Base-by-base conservation (phyloP, 352 stramenopile genomes). In the Elongisporangium senticosum region DNA sequence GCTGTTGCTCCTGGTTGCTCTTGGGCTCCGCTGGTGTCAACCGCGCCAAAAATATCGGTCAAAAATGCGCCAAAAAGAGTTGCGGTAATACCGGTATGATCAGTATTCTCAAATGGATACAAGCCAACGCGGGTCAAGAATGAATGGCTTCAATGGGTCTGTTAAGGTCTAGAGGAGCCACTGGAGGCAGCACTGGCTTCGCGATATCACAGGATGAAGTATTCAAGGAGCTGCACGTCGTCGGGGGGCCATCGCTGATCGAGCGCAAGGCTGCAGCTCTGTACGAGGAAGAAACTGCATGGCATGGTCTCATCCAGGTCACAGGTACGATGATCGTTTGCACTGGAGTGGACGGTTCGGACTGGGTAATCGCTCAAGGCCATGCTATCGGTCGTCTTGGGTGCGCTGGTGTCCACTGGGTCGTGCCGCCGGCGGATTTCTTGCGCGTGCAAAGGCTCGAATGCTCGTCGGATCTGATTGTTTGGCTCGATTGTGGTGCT, bases 161-260 rank as follows among this genome's bases (percentile, higher is more conserved):
- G 11, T 43, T 43, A 43, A n/a, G 5, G 13, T 37, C 26, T 37
- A 37, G 26, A 7, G 8, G 26, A 1, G 26, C 26, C 26, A 11
- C 8, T 11, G 26, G 24, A 13, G 28, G 7, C 28, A 39, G 7
- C 28, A 39, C 7, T 39, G 5, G n/a, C n/a, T n/a, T n/a, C n/a
- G n/a, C n/a, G n/a, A n/a, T n/a, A n/a, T n/a, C 28, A 88, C 33
- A 89, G 59, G 54, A 91, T 85, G 53, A 91, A 91, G 55, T 89
- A 91, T 64, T 85, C 72, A 53, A 91, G 77, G 11, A 89, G 63
- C 60, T 65, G 79, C 57, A 87, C 54, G 11, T 91, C 82, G 0
- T 89, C 78, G 3, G 67, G 71, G 11, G 71, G 65, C 75, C 72
- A 82, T 69, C 50, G 33, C 19, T 56, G 15, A 24, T 24, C 37